These are phyloP conservation scores for Aureobasidium musti DNA, from an alignment of 2,329 filamentous ascomycete species.

Conservation along the genomic window DNA sequence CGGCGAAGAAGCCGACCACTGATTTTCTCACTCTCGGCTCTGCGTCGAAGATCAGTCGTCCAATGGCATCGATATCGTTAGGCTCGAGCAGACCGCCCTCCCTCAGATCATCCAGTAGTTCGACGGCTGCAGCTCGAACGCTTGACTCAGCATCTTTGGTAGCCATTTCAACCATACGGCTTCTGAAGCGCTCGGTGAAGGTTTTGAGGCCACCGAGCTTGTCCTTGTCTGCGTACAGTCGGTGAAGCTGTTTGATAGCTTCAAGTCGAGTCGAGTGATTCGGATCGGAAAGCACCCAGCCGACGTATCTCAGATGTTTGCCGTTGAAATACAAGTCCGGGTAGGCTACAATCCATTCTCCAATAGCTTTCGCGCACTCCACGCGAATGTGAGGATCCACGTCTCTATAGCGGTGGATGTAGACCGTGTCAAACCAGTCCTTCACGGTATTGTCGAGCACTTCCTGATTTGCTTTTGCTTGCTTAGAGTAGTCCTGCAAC, in stretches of 20 bases:
- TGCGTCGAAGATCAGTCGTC: constrained; percentile 83
- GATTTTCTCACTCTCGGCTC: constrained; percentile 84
- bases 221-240: constrained; percentile 76
- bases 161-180: constrained; percentile 88
- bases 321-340: constrained; percentile 90
- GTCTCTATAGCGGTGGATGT: constrained; percentile 93
- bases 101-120: constrained; percentile 78
- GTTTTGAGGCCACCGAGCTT: constrained; percentile 76
- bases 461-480: constrained; percentile 69
- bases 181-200: constrained; percentile 89
- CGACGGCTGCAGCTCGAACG: constrained; percentile 78
- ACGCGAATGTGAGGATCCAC: constrained; percentile 85
- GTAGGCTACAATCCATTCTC: constrained; percentile 82
- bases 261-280: constrained; percentile 75
- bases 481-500: constrained; percentile 70
- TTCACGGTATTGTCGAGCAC: constrained; percentile 71
- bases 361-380: constrained; percentile 84
- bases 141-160: constrained; percentile 77
- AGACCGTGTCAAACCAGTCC: constrained; percentile 89
- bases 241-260: constrained; percentile 78
- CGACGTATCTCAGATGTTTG: constrained; percentile 86
- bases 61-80: constrained; percentile 84
- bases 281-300: constrained; percentile 90
- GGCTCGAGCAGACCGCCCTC: constrained; percentile 86
- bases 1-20: constrained; percentile 85